These are phyloP conservation scores for Cocos nucifera DNA, from an alignment of 176 grass and related monocot species.

Conservation along the genomic window DNA sequence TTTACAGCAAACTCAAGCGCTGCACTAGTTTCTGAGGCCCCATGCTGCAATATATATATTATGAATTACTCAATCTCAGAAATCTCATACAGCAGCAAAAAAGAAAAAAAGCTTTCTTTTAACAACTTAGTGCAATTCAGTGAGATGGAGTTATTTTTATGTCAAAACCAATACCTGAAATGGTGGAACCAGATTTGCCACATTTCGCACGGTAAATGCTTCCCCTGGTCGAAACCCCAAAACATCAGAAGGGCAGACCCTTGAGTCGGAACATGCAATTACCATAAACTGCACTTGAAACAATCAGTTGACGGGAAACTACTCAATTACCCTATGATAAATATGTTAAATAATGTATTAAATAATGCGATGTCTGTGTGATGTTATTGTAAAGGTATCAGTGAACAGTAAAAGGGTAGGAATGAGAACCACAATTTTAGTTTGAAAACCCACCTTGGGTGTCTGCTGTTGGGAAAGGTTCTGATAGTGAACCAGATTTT, in stretches of 20 bases:
- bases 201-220: conserved; percentile 82
- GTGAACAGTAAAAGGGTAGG: background rate
- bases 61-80: conserved; percentile 11
- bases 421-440: conserved; percentile 3
- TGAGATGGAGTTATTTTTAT: no score
- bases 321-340: background rate
- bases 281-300: conserved; percentile 81
- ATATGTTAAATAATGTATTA: no score
- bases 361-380: no score
- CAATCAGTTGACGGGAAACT: conserved; percentile 13
- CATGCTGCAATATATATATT: conserved; percentile 43
- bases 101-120: background rate
- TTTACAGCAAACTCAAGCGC: conserved; percentile 83
- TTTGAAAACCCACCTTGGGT: conserved; percentile 51
- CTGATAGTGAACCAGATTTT: conserved; percentile 42
- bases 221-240: conserved; percentile 91
- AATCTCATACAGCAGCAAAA: background rate
- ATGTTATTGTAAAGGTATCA: no score
- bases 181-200: conserved; percentile 92
- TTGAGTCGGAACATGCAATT: conserved; percentile 84
- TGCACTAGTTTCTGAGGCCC: conserved; percentile 75
- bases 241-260: conserved; percentile 74
- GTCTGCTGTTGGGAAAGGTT: conserved; percentile 60
- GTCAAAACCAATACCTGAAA: conserved; percentile 35
- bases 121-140: background rate